These are phyloP conservation scores for Salix arbutifolia DNA, from an alignment of 345 rosid species.

Conservation along the genomic window DNA sequence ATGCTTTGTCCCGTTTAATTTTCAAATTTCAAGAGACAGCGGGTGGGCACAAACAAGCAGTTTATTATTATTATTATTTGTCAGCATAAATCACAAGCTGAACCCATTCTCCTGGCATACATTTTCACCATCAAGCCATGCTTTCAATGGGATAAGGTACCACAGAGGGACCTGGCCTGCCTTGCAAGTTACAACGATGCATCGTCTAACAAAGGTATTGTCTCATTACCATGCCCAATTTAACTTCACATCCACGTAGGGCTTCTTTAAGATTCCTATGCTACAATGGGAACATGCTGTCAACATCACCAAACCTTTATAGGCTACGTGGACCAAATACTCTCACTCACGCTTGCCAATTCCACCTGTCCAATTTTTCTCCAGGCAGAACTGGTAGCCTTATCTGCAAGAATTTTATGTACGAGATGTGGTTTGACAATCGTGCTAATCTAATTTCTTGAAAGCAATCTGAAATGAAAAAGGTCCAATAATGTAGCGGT, in stretches of 20 bases:
- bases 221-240: not conserved
- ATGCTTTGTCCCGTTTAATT: not conserved
- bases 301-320: constrained; percentile 7
- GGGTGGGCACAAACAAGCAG: not conserved
- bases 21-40: not conserved
- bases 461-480: not conserved
- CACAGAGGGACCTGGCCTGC: not conserved
- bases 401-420: constrained; percentile 14
- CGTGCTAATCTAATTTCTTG: not conserved
- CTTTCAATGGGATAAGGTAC: not conserved
- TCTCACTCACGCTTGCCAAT: not conserved
- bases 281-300: constrained; percentile 16
- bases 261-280: constrained; percentile 17
- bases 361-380: constrained; percentile 9
- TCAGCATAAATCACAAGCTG: not conserved
- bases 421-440: constrained; percentile 11
- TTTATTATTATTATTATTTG: no score
- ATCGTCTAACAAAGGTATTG: not conserved
- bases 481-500: not conserved
- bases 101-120: not conserved
- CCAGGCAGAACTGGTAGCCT: not conserved
- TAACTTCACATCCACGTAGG: constrained; percentile 9
- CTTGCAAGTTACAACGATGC: not conserved
- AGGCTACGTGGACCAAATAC: not conserved
- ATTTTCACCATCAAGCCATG: not conserved